Percentiles rank a stretch among this genome's conserved stretches.
Evolutionary conservation across 306 rosid genomes (phyloP).

Genomic region (Casuarina glauca): DNA sequence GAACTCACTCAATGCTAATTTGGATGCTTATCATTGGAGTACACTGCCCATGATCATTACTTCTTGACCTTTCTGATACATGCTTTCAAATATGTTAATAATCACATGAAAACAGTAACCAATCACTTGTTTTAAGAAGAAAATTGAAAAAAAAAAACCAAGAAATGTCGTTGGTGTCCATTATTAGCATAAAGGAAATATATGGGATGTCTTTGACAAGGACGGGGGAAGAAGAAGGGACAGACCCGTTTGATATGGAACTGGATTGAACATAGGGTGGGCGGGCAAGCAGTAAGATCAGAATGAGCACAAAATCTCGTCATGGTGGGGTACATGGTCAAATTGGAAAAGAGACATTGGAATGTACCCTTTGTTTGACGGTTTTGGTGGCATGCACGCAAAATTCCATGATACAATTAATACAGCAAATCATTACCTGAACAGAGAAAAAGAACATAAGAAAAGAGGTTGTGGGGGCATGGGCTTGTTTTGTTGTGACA

Average conservation of each 20-base stretch:
- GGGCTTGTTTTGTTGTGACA: slow-evolving; percentile 62
- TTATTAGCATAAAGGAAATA: no score
- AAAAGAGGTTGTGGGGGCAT: slow-evolving; percentile 32
- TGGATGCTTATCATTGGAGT: slow-evolving; percentile 47
- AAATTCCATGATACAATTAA: slow-evolving; percentile 42
- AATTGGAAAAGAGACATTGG: background rate
- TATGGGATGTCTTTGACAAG: background rate
- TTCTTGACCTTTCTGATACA: slow-evolving; percentile 26
- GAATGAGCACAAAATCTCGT: slow-evolving; percentile 18
- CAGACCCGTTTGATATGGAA: background rate
- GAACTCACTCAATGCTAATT: slow-evolving; percentile 41
- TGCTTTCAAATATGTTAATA: no score
- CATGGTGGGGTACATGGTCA: slow-evolving; percentile 11
- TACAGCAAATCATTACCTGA: slow-evolving; percentile 59
- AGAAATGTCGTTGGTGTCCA: no score
- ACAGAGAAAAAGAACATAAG: background rate
- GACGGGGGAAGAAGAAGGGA: background rate
- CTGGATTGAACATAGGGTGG: background rate
- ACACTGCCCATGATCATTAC: slow-evolving; percentile 31
- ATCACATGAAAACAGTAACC: no score
- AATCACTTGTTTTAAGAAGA: no score
- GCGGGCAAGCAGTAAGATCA: background rate
- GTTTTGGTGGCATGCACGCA: slow-evolving; percentile 41
- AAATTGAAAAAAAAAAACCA: background rate
- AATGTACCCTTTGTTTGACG: background rate